Conservation (phyloP, 805 yeast species). For the Phaffomyces thermotolerans region DNA sequence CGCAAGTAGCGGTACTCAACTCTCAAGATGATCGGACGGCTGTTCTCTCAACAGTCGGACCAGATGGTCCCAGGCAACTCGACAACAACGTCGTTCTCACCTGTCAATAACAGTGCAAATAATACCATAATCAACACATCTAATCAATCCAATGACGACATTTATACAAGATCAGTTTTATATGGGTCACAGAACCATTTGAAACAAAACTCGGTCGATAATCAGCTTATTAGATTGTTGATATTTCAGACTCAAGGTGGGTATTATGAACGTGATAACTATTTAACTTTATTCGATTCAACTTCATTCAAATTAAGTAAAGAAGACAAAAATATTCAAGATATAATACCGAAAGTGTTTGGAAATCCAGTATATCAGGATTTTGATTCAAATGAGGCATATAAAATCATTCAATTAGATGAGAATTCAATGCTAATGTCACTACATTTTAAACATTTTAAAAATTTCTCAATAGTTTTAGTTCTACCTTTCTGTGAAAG, state of each 20-base stretch:
- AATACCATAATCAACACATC: background rate
- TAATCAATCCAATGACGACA: conserved; percentile 16
- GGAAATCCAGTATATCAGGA: conserved; percentile 30
- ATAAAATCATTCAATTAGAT: conserved; percentile 22
- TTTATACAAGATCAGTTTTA: conserved; percentile 20
- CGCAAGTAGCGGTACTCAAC: too few species aligned
- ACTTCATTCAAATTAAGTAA: background rate
- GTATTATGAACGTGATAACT: conserved; percentile 28
- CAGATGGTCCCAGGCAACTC: background rate
- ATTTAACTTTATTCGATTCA: conserved; percentile 27
- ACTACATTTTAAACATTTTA: conserved; percentile 24
- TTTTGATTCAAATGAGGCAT: conserved; percentile 16
- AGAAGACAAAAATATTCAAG: conserved; percentile 10
- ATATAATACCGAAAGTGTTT: conserved; percentile 32
- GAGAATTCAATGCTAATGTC: conserved; percentile 26
- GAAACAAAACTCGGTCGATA: background rate
- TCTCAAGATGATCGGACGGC: conserved; percentile 7
- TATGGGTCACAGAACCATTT: conserved; percentile 20
- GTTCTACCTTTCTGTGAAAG: conserved; percentile 23
- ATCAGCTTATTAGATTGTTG: conserved; percentile 14
- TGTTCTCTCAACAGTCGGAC: conserved; percentile 7
- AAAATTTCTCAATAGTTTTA: conserved; percentile 27
- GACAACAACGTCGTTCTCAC: background rate
- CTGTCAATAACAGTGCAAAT: too few species aligned
- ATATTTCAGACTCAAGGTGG: conserved; percentile 33